These are phyloP conservation scores for Lichenothelia convexa DNA, from an alignment of 495 filamentous ascomycete genomes.

Conservation along the genomic window DNA sequence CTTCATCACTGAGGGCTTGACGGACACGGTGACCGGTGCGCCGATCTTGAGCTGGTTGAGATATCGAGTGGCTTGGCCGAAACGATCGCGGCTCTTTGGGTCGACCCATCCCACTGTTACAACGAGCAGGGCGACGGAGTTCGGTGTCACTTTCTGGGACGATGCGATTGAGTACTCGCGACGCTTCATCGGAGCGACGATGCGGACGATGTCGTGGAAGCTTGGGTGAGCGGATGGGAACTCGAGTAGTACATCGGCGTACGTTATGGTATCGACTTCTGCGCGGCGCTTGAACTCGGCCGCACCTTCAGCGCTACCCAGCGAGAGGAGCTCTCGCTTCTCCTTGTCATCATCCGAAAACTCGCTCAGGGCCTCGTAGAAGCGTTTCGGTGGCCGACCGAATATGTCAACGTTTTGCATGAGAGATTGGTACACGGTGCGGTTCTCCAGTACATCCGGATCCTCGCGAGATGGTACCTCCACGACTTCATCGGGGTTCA, in stretches of 20 bases:
- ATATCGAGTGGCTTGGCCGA: constrained; percentile 83
- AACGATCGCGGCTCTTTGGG: constrained; percentile 68
- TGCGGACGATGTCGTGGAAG: constrained; percentile 79
- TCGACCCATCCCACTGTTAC: constrained; percentile 95
- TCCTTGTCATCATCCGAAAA: constrained; percentile 70
- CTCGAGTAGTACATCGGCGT: constrained; percentile 73
- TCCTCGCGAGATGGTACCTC: constrained; percentile 83
- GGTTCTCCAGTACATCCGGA: constrained; percentile 54
- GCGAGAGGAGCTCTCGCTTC: constrained; percentile 55
- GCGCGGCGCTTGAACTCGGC: constrained; percentile 84
- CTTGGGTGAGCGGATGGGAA: constrained; percentile 74
- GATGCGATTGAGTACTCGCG: constrained; percentile 97
- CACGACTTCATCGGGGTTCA: constrained; percentile 65
- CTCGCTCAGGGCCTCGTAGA: constrained; percentile 82
- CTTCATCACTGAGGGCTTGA: constrained; percentile 98
- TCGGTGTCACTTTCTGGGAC: constrained; percentile 78
- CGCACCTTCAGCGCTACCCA: constrained; percentile 63
- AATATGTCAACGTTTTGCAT: constrained; percentile 94
- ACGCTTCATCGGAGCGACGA: constrained; percentile 83
- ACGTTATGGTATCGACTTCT: constrained; percentile 86
- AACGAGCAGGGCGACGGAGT: constrained; percentile 79
- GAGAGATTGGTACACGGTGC: constrained; percentile 84
- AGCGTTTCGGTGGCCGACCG: constrained; percentile 87
- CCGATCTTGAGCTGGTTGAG: constrained; percentile 57
- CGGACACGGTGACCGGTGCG: constrained; percentile 63